These are phyloP conservation scores for Phalaenopsis hybrid DNA, from an alignment of 116 monocot genomes.

Conservation along the genomic window DNA sequence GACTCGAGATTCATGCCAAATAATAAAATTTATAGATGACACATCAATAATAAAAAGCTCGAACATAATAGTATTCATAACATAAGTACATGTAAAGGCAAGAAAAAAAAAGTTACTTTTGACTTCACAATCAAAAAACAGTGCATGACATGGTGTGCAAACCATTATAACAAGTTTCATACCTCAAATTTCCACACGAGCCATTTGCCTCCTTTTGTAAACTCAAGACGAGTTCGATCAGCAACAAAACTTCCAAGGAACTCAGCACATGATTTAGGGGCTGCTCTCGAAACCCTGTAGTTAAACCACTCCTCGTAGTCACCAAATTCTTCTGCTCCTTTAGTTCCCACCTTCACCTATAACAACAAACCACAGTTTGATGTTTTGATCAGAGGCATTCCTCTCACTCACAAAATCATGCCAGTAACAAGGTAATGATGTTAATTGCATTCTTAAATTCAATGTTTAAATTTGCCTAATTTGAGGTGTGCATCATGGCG, in stretches of 20 bases:
- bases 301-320: slow-evolving; percentile 98
- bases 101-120: no score
- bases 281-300: slow-evolving; percentile 80
- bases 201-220: slow-evolving; percentile 95
- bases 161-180: not conserved
- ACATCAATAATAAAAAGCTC: no score
- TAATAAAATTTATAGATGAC: no score
- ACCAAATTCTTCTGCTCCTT: slow-evolving; percentile 79
- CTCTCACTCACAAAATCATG: not conserved
- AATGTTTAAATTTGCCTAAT: no score
- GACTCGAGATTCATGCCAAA: no score
- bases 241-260: slow-evolving; percentile 88
- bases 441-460: not conserved
- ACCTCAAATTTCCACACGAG: slow-evolving; percentile 98
- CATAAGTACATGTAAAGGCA: no score
- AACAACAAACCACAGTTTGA: not conserved
- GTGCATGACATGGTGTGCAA: no score
- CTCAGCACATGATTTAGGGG: slow-evolving; percentile 80
- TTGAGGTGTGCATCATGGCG: no score
- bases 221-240: slow-evolving; percentile 55
- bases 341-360: slow-evolving; percentile 77
- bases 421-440: not conserved
- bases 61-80: no score
- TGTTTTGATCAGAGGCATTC: not conserved
- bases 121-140: no score